Base-by-base conservation (phyloP, 768 basidiomycete species). In the Russula sp. region DNA sequence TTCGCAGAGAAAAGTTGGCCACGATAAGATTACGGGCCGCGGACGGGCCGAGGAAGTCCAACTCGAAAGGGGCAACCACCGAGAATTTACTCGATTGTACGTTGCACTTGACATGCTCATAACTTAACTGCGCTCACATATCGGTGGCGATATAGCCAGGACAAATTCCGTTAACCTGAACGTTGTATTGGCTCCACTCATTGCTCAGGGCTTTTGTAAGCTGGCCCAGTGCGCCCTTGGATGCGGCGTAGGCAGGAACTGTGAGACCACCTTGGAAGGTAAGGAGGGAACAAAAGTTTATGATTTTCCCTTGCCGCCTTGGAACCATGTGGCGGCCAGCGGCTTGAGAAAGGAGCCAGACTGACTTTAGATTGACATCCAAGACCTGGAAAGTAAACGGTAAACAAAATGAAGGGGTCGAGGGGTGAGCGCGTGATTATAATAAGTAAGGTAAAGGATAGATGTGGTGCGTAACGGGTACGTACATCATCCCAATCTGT, bases 101-200 rank as follows among this genome's bases (percentile, higher is more conserved):
- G 64, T 46, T 60, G 46, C 56, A n/a, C n/a, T n/a, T n/a, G n/a
- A n/a, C n/a, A n/a, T n/a, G n/a, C n/a, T n/a, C n/a, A n/a, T 53
- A 44, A 26, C 50, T 62, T 59, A 44, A 26, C 50, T 62, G 62
- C n/a, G n/a, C 73, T 62, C 75, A 91, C 89, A 94, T 94, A 69
- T 96, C 94, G 40, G 93, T 96, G 30, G 83, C 82, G 70, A 95
- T 87, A 75, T 94, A 94, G 36, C 92, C 93, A 34, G 92, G 92
- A 68, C 87, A 87, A 68, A 96, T 90, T 26, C 83, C 89, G 72
- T 95, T 94, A 20, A 95, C 92, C 74, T 93, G 88, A 58, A 96
- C 84, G 69, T 92, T 92, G 70, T 90, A 83, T 71, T 82, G 81
- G 65, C 90, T 89, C 94, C 94, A 97, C 74, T 96, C 94, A 75